Percentiles rank a stretch among this genome's conserved stretches.
Conservation (phyloP, 176 grass and related monocot genomes). For the Eragrostis nindensis region DNA sequence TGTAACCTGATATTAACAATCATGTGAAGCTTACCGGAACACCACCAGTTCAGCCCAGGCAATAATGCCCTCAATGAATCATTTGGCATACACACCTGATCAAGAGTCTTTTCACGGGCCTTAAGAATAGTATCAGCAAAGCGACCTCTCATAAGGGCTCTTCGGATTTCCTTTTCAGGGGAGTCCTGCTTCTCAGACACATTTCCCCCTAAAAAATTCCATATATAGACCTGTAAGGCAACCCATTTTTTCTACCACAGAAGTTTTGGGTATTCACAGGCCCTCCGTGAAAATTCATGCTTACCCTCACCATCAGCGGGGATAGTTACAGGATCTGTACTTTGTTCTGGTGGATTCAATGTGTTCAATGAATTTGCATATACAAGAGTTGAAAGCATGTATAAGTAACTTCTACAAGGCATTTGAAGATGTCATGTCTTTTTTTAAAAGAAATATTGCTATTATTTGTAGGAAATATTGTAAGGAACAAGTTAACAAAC, state of each 20-base stretch:
- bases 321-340: conserved; percentile 45
- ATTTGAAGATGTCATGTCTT: neutral
- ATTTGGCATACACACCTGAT: conserved; percentile 72
- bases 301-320: conserved; percentile 83
- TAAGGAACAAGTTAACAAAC: neutral
- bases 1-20: conserved; percentile 56
- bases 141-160: conserved; percentile 74
- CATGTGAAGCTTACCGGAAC: conserved; percentile 32
- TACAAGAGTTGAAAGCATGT: neutral
- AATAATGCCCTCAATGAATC: conserved; percentile 35
- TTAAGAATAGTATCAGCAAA: conserved; percentile 99
- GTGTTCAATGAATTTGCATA: conserved; percentile 59
- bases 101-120: conserved; percentile 92
- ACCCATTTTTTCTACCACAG: conserved; percentile 45
- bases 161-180: conserved; percentile 76
- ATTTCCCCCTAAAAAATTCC: conserved; percentile 76
- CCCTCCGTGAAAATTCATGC: conserved; percentile 44
- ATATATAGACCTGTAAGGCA: conserved; percentile 44
- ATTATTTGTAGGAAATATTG: neutral
- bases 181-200: conserved; percentile 65
- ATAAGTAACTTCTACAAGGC: conserved; percentile 22
- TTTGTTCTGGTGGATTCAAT: conserved; percentile 51
- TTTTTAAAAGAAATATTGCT: neutral
- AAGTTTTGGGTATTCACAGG: conserved; percentile 46
- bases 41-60: conserved; percentile 14